Base-by-base conservation (phyloP, 2,329 filamentous ascomycete genomes). In the Ceratocystis cacaofunesta region DNA sequence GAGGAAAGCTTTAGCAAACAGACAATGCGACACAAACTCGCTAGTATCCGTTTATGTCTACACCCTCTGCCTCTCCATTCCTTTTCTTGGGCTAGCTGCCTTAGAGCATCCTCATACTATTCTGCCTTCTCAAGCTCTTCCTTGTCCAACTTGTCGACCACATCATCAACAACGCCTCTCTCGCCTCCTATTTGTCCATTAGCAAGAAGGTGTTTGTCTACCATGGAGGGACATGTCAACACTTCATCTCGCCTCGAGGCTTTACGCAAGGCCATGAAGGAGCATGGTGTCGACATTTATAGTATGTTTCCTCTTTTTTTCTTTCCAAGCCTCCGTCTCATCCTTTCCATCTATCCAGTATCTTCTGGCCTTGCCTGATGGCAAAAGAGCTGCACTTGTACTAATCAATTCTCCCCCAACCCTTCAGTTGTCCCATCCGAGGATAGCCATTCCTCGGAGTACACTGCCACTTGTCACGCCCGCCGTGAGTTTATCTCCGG, bases 371-470 rank as follows among this genome's bases (percentile, higher is more conserved):
- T 41, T 17, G 22, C 32, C 36, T 22, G 17, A 30, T 30, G 12
- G 12, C 12, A 15, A 15, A 32, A 22, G 48, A 58, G 32, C n/a
- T 25, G 8, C 17, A 68, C 67, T 65, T 48, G 55, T 62, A 68
- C 69, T 66, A 69, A 44, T 69, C 69, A 69, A 71, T 68, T 70
- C 70, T 61, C 57, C 22, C 65, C 58, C 25, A 64, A 61, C 48
- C 43, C 63, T 64, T 65, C 73, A 97, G 92, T 99, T 73, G 84
- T 97, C 5, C 94, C 94, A 0, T 96, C 92, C 43, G 94, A 97
- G 82, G 94, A 99, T 75, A 92, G 90, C 73, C 94, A 99, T 75
- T 90, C 92, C 70, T 97, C 92, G 70, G 94, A 99, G 78, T 99
- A 99, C 76, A 96, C 96, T 75, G 94, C 94, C 62, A 86, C 87